These are phyloP conservation scores for Apophysomyces sp. DNA, from an alignment of 371 early-diverging fungal genomes.

Conservation along the genomic window DNA sequence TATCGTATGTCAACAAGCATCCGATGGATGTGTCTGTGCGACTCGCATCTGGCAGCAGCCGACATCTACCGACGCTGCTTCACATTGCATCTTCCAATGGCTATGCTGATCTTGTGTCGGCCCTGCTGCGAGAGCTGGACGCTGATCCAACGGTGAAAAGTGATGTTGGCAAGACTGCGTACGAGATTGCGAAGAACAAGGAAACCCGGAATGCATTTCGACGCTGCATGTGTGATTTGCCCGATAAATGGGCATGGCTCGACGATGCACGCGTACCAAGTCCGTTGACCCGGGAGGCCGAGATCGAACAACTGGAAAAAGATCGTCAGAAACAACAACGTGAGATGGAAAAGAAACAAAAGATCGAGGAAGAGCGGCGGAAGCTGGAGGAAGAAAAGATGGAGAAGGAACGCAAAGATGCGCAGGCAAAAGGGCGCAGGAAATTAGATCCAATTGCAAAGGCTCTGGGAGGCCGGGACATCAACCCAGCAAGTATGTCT, in stretches of 20 bases:
- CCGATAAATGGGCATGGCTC: slow-evolving; percentile 70
- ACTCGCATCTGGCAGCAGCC: slow-evolving; percentile 7
- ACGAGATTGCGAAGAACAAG: slow-evolving; percentile 78
- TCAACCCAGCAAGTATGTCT: slow-evolving; percentile 58
- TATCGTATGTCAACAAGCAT: slow-evolving; percentile 39
- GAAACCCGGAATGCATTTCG: slow-evolving; percentile 79
- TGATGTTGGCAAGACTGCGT: slow-evolving; percentile 68
- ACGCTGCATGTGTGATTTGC: slow-evolving; percentile 64
- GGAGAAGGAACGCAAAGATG: slow-evolving; percentile 35
- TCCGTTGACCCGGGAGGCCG: slow-evolving; percentile 76
- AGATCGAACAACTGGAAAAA: slow-evolving; percentile 61
- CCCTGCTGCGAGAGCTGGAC: slow-evolving; percentile 63
- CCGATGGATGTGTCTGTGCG: slow-evolving; percentile 46
- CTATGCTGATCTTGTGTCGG: slow-evolving; percentile 56
- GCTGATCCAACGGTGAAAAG: slow-evolving; percentile 79
- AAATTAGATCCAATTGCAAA: slow-evolving; percentile 15
- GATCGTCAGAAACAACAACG: slow-evolving; percentile 64
- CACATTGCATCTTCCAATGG: slow-evolving; percentile 66
- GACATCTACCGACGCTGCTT: slow-evolving; percentile 58
- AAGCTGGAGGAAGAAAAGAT: slow-evolving; percentile 12
- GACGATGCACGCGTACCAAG: slow-evolving; percentile 70
- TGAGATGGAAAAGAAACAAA: slow-evolving; percentile 27
- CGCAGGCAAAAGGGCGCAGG: slow-evolving; percentile 23
- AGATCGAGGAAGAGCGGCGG: slow-evolving; percentile 19
- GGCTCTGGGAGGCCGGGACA: slow-evolving; percentile 19